Conservation (phyloP, 2,329 filamentous ascomycete genomes). For the Aaosphaeria arxii region DNA sequence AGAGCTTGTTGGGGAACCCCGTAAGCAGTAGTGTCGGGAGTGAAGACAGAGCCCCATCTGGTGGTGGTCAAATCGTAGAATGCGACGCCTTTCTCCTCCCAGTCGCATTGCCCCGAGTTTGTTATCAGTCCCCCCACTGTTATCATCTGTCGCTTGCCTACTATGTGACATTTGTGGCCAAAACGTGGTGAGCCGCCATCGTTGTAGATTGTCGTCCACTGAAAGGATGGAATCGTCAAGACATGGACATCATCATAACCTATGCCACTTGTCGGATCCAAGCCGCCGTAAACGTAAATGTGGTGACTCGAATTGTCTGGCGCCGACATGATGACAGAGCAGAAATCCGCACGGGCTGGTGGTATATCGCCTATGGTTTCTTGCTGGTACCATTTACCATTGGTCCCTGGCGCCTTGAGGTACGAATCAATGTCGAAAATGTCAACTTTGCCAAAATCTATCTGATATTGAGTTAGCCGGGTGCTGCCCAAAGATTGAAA, state of each 20-base stretch:
- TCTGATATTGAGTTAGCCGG: not conserved
- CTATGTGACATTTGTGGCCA: conserved; percentile 43
- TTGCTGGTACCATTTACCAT: conserved; percentile 44
- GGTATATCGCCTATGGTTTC: conserved; percentile 42
- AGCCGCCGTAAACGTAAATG: conserved; percentile 50
- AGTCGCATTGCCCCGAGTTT: conserved; percentile 10
- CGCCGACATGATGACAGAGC: conserved; percentile 39
- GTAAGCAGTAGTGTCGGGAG: conserved; percentile 1
- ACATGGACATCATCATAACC: conserved; percentile 45
- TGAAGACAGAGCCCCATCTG: conserved; percentile 12
- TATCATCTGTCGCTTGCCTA: conserved; percentile 40
- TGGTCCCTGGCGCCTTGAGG: conserved; percentile 20
- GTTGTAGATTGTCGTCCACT: conserved; percentile 41
- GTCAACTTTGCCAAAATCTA: conserved; percentile 27
- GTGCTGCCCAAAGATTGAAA: not conserved
- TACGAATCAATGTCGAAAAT: conserved; percentile 41
- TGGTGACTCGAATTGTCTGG: conserved; percentile 48
- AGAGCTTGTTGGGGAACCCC: conserved; percentile 8
- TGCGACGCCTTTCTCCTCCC: conserved; percentile 14
- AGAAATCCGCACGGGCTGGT: conserved; percentile 43
- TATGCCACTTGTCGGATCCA: conserved; percentile 25
- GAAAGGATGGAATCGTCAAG: conserved; percentile 47
- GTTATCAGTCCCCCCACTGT: conserved; percentile 35
- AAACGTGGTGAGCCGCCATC: conserved; percentile 35
- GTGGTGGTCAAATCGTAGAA: conserved; percentile 10